Percentiles rank a stretch among this genome's conserved stretches.
phyloP scores from a whole-genome alignment of 345 rosid genomes.

The Conringia planisiliqua region DNA sequence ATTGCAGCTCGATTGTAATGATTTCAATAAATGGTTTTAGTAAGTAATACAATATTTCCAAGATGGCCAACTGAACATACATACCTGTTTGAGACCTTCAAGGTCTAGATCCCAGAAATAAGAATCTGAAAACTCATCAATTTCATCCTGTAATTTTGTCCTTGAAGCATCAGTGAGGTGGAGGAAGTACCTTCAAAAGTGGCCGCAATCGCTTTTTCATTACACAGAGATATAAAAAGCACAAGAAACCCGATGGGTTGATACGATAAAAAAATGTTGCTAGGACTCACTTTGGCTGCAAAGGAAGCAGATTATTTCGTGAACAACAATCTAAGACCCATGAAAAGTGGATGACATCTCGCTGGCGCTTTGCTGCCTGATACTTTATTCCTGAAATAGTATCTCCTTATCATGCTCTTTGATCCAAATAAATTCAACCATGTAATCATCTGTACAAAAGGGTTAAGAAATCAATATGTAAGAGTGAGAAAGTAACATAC shows the following conservation, averaged over 20 bases:
- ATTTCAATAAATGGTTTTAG: not conserved
- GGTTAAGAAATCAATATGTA: not conserved
- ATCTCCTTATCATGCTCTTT: slow-evolving; percentile 1
- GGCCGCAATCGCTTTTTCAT: not conserved
- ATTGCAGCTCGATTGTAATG: not conserved
- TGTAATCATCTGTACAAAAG: not conserved
- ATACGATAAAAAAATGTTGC: slow-evolving; percentile 3
- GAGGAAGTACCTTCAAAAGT: slow-evolving; percentile 69
- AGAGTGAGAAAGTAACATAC: slow-evolving; percentile 48
- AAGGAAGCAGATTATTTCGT: slow-evolving; percentile 65
- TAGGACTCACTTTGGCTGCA: slow-evolving; percentile 74
- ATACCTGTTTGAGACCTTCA: slow-evolving; percentile 77
- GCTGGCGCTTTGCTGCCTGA: slow-evolving; percentile 76
- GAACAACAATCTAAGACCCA: slow-evolving; percentile 89
- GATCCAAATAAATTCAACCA: not conserved
- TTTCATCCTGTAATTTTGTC: slow-evolving; percentile 71
- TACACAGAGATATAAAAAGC: not conserved
- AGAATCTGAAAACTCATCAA: slow-evolving; percentile 85
- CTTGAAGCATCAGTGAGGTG: slow-evolving; percentile 68
- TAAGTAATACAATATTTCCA: not conserved
- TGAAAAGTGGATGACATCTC: slow-evolving; percentile 82
- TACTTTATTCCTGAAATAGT: slow-evolving; percentile 71
- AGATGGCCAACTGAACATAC: slow-evolving; percentile 6
- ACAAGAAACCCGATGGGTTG: slow-evolving; percentile 5
- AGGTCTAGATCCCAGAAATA: slow-evolving; percentile 80